Percentiles rank a stretch among this genome's conserved stretches.
phyloP scores from a whole-genome alignment of 164 flowering plant species.

The Vitis rupestris region DNA sequence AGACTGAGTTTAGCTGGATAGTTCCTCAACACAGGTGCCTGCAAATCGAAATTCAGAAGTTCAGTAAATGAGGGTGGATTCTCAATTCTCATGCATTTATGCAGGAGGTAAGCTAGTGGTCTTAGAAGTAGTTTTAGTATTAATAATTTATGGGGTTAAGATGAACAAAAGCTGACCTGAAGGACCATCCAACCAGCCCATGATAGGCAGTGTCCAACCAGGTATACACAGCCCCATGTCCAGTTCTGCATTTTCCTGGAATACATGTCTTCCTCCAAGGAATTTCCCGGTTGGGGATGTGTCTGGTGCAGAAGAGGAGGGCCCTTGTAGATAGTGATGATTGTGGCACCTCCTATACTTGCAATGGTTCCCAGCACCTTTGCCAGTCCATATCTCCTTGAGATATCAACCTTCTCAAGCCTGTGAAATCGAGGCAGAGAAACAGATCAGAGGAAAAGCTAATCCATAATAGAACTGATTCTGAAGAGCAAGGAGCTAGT shows the following conservation, averaged over 20 bases:
- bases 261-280: constrained; percentile 14
- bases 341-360: constrained; percentile 67
- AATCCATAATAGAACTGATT: neutral
- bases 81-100: too few species aligned
- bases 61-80: neutral
- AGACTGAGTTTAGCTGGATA: constrained; percentile 83
- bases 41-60: constrained; percentile 11
- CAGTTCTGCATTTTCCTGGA: constrained; percentile 43
- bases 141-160: too few species aligned
- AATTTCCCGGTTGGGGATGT: constrained; percentile 2
- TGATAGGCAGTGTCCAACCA: constrained; percentile 73
- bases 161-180: constrained; percentile 42
- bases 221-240: constrained; percentile 70
- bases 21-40: constrained; percentile 75
- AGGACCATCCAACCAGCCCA: constrained; percentile 89
- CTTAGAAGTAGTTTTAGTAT: too few species aligned
- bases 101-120: too few species aligned
- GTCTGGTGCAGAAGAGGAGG: constrained; percentile 43
- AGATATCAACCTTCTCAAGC: constrained; percentile 49
- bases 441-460: neutral
- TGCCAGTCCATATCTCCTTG: constrained; percentile 63
- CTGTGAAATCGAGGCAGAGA: constrained; percentile 23
- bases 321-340: constrained; percentile 74
- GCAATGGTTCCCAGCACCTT: constrained; percentile 66
- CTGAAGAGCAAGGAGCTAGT: too few species aligned